Percentiles rank a stretch among this genome's conserved stretches.
These are phyloP conservation scores for Ottelia alismoides DNA, from an alignment of 106 monocot genomes.

Conservation along the genomic window DNA sequence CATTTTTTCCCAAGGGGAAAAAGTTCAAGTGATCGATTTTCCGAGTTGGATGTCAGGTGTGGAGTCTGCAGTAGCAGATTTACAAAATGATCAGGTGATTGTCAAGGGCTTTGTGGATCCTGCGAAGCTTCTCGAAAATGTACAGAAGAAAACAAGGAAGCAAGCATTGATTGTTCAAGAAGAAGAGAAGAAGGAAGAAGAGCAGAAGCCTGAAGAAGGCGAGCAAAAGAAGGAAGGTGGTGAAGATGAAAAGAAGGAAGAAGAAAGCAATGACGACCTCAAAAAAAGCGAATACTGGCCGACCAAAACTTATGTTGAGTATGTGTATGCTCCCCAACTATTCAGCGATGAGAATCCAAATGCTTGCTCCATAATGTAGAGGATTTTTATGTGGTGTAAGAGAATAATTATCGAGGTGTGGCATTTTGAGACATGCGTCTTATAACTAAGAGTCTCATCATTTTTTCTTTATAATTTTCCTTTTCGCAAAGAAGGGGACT, in stretches of 20 bases:
- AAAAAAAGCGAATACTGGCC: slow-evolving; percentile 36
- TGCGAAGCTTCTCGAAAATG: slow-evolving; percentile 31
- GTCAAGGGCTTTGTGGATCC: slow-evolving; percentile 66
- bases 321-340: slow-evolving; percentile 23
- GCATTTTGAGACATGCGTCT: too few relatives aligned
- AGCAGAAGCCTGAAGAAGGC: slow-evolving; percentile 6
- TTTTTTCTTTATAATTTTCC: too few relatives aligned
- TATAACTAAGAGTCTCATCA: too few relatives aligned
- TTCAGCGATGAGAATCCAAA: slow-evolving; percentile 88
- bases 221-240: slow-evolving; percentile 18
- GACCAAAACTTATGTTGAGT: slow-evolving; percentile 16
- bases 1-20: too few relatives aligned
- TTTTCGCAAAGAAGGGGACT: too few relatives aligned
- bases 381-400: too few relatives aligned
- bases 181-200: slow-evolving; percentile 27
- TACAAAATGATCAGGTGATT: slow-evolving; percentile 31
- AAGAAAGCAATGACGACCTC: too few relatives aligned
- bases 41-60: slow-evolving; percentile 68
- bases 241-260: slow-evolving; percentile 11
- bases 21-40: too few relatives aligned
- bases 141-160: slow-evolving; percentile 47
- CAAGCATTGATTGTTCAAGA: slow-evolving; percentile 27
- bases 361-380: slow-evolving; percentile 66
- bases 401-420: too few relatives aligned
- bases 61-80: slow-evolving; percentile 48